Evolutionary conservation across 106 monocot species (phyloP).

Genomic region (Dioscorea alata): DNA sequence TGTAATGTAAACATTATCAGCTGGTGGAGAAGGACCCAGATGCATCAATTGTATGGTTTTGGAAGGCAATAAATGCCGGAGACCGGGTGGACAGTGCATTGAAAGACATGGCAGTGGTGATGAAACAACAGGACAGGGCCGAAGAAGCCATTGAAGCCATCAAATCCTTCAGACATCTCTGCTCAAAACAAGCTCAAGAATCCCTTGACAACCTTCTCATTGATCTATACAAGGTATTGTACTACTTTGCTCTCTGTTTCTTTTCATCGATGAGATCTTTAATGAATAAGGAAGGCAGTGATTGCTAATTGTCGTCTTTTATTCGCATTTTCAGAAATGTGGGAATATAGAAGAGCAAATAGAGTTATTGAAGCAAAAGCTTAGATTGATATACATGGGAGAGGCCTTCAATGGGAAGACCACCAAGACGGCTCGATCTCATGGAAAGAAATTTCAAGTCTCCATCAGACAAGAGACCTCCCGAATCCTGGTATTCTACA

Average conservation of each 20-base stretch:
- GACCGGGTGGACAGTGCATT: conserved; percentile 76
- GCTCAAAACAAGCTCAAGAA: conserved; percentile 70
- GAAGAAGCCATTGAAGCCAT: conserved; percentile 78
- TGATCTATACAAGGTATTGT: conserved; percentile 80
- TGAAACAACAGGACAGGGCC: conserved; percentile 71
- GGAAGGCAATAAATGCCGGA: conserved; percentile 71
- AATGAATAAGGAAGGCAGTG: background rate
- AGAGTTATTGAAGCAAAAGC: conserved; percentile 53
- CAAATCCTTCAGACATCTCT: conserved; percentile 59
- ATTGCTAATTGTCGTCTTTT: too few relatives aligned
- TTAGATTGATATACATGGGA: conserved; percentile 46
- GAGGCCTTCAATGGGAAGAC: conserved; percentile 66
- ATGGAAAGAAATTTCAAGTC: conserved; percentile 82
- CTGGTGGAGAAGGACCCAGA: conserved; percentile 77
- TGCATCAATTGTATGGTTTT: conserved; percentile 62
- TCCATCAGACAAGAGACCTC: conserved; percentile 60
- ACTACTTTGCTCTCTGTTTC: background rate
- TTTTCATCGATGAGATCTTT: background rate
- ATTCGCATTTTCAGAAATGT: conserved; percentile 9
- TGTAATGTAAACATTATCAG: conserved; percentile 15
- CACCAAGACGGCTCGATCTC: conserved; percentile 72
- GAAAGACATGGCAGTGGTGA: conserved; percentile 83
- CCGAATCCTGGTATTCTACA: conserved; percentile 34
- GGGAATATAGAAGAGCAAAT: conserved; percentile 61
- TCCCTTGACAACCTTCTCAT: conserved; percentile 86